Percentiles rank a stretch among this genome's conserved stretches.
These are phyloP conservation scores for Bruguiera gymnorhiza DNA, from an alignment of 345 rosid species.

Conservation along the genomic window DNA sequence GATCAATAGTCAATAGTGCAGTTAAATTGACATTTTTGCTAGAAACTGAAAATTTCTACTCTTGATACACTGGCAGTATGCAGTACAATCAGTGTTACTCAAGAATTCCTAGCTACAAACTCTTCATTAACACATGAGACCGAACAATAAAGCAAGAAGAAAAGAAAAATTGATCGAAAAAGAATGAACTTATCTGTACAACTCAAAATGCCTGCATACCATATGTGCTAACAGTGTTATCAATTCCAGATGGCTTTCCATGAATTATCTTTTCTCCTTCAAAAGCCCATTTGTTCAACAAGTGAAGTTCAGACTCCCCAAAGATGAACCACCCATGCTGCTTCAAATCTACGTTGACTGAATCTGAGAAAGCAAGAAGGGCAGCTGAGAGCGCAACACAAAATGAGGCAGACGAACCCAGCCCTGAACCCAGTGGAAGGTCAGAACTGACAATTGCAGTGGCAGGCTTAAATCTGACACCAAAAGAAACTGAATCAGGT, in stretches of 20 bases:
- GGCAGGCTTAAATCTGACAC: conserved; percentile 71
- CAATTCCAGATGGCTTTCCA: conserved; percentile 95
- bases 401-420: conserved; percentile 91
- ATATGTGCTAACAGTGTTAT: conserved; percentile 92
- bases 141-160: not conserved
- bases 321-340: conserved; percentile 53
- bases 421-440: conserved; percentile 86
- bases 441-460: conserved; percentile 64
- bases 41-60: too few relatives aligned
- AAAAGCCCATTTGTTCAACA: conserved; percentile 90
- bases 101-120: not conserved
- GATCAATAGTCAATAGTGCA: not conserved
- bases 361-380: conserved; percentile 50
- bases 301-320: conserved; percentile 51
- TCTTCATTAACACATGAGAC: not conserved
- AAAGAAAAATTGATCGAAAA: not conserved
- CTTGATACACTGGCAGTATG: not conserved
- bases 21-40: too few relatives aligned
- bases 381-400: conserved; percentile 79
- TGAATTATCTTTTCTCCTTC: conserved; percentile 94
- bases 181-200: not conserved
- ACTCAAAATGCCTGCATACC: conserved; percentile 44
- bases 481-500: conserved; percentile 18
- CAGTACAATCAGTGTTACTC: not conserved
- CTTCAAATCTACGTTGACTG: conserved; percentile 35